Percentiles rank a stretch among this genome's conserved stretches.
Conservation (phyloP, 1,139 yeast species). For the Pichia sp. region DNA sequence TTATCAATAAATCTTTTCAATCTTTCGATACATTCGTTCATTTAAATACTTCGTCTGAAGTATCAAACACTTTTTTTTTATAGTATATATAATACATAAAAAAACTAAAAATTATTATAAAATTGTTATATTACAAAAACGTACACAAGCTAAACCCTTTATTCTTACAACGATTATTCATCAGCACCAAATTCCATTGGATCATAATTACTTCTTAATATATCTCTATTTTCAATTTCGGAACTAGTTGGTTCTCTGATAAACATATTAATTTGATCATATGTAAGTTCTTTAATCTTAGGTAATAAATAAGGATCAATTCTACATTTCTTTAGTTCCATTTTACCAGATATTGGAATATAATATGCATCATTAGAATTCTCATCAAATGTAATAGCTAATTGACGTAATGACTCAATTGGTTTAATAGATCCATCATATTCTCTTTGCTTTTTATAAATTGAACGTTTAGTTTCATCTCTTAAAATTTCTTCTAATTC, state of each 20-base stretch:
- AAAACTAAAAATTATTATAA: too few species aligned
- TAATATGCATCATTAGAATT: constrained; percentile 56
- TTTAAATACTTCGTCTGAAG: too few species aligned
- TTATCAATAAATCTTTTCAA: too few species aligned
- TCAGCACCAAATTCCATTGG: constrained; percentile 62
- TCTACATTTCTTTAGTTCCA: constrained; percentile 81
- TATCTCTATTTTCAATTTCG: constrained; percentile 65
- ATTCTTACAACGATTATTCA: too few species aligned
- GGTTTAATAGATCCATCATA: constrained; percentile 66
- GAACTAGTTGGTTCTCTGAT: constrained; percentile 69
- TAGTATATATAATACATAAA: too few species aligned
- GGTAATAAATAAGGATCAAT: constrained; percentile 44
- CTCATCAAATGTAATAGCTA: constrained; percentile 48
- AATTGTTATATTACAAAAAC: too few species aligned
- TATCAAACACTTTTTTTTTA: too few species aligned
- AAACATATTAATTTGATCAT: constrained; percentile 48
- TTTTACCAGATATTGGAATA: constrained; percentile 71
- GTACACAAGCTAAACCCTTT: too few species aligned
- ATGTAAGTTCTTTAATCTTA: constrained; percentile 35
- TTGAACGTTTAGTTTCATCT: constrained; percentile 42
- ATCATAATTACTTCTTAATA: constrained; percentile 61
- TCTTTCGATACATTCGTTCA: too few species aligned
- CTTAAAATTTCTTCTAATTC: constrained; percentile 29
- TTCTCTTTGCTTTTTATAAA: constrained; percentile 65
- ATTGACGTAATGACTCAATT: constrained; percentile 49